Percentiles rank a stretch among this genome's conserved stretches.
phyloP scores from a whole-genome alignment of 2,329 filamentous ascomycete species.

The Talaromyces sp. region DNA sequence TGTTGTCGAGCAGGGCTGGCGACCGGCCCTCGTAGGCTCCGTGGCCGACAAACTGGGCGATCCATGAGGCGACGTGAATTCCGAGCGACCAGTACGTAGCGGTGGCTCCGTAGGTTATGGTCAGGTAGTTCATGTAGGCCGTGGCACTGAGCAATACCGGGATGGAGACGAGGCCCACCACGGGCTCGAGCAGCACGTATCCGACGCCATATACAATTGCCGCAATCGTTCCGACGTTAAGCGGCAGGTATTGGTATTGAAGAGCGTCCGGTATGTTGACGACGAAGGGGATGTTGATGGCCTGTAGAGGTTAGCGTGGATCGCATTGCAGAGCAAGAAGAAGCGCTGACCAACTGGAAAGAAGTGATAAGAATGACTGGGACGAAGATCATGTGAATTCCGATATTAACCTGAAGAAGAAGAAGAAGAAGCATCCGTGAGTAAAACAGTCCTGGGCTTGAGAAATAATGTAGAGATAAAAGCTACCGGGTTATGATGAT shows the following conservation, averaged over 20 bases:
- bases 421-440: not conserved
- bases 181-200: constrained; percentile 89
- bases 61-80: constrained; percentile 72
- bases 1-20: constrained; percentile 83
- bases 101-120: constrained; percentile 56
- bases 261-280: constrained; percentile 52
- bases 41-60: constrained; percentile 88
- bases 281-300: constrained; percentile 52
- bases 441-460: not conserved
- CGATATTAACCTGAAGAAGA: constrained; percentile 54
- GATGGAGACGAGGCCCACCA: constrained; percentile 75
- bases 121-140: constrained; percentile 70
- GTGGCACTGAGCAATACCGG: constrained; percentile 71
- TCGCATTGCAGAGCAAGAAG: not conserved
- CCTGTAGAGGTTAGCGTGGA: constrained; percentile 34
- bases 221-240: constrained; percentile 56
- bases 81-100: constrained; percentile 64
- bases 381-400: constrained; percentile 62
- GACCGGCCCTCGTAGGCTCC: constrained; percentile 83
- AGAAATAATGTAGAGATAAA: constrained; percentile 5
- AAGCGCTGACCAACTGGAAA: constrained; percentile 52
- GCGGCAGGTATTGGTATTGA: constrained; percentile 53
- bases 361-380: constrained; percentile 57
- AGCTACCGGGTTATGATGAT: constrained; percentile 60
- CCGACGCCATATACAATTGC: constrained; percentile 66